Evolutionary conservation across 768 basidiomycete species (phyloP).

Genomic region (Agaricus bisporus): DNA sequence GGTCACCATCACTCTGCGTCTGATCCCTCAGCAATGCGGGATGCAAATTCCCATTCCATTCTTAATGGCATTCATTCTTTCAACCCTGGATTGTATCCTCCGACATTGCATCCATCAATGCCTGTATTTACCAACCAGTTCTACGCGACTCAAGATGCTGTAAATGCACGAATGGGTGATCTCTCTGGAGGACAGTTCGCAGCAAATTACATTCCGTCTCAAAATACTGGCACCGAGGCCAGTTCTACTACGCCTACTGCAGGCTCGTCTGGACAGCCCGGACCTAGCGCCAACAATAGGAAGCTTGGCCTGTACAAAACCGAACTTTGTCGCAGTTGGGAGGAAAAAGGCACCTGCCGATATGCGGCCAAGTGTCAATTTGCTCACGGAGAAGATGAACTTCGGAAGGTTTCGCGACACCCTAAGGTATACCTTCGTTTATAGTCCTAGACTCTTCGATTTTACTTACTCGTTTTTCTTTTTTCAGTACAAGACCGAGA

Average conservation of each 20-base stretch:
- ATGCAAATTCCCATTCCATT: slow-evolving; percentile 60
- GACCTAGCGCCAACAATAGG: slow-evolving; percentile 87
- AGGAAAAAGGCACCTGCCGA: slow-evolving; percentile 82
- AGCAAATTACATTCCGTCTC: slow-evolving; percentile 36
- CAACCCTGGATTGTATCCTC: slow-evolving; percentile 19
- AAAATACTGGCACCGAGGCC: slow-evolving; percentile 23
- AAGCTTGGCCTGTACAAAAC: slow-evolving; percentile 91
- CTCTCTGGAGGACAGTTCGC: slow-evolving; percentile 58
- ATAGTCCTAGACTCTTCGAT: slow-evolving; percentile 7
- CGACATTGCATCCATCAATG: slow-evolving; percentile 22
- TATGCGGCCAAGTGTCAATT: slow-evolving; percentile 91
- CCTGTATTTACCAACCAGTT: slow-evolving; percentile 69
- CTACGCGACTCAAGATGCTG: slow-evolving; percentile 54
- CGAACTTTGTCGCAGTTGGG: slow-evolving; percentile 86
- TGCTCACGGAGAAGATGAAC: slow-evolving; percentile 87
- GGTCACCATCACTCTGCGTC: slow-evolving; percentile 81
- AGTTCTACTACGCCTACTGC: slow-evolving; percentile 35
- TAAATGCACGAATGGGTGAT: slow-evolving; percentile 52
- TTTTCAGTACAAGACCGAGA: slow-evolving; percentile 84
- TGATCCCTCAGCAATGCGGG: slow-evolving; percentile 72
- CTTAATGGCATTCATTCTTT: slow-evolving; percentile 43
- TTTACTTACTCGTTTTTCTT: slow-evolving; percentile 16
- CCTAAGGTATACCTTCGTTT: slow-evolving; percentile 59
- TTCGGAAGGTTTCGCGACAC: slow-evolving; percentile 78
- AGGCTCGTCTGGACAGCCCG: slow-evolving; percentile 40